Evolutionary conservation across 768 basidiomycete species (phyloP), one percentile per base, ranked within the genome.

Genomic region (Boletus sp.): DNA sequence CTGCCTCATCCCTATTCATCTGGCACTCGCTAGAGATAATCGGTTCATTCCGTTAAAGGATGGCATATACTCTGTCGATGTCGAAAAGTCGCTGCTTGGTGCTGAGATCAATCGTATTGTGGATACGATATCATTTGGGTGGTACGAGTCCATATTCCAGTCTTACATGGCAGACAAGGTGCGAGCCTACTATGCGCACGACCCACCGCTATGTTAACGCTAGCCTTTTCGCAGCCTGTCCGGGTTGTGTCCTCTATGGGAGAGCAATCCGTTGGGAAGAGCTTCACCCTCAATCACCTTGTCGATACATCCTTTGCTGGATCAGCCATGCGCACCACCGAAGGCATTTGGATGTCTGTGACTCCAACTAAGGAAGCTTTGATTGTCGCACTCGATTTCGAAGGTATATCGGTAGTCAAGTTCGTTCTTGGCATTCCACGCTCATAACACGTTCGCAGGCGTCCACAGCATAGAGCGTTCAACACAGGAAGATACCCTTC

Each of bases 211-310:
- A 4, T 42, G 11, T 33, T 51, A 1, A 53, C 40, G 37, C 46
- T 59, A 1, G 0, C 11, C 4, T 29, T 40, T 54, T 50, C 20
- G 14, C 52, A 85, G 81, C 81, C 82, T 10, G 85, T 86, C 15
- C 81, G 79, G 51, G 84, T 85, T 4, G 83, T 86, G 2, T 85
- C 85, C 0, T 86, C 84, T 1, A 86, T 86, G 84, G 84, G 83
- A 6, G 84, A 85, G 62, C 85, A 85, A 66, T 85, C 83, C 0
- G 83, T 86, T 1, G 85, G 84, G 6, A 86, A 86, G 59, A 81
- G 79, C 41, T 86, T 77, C 52, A 65, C 79, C 0, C 68, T 85
- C 24, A 84, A 86, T 55, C 85, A 86, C 57, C 71, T 86, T n/a
- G 77, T 77, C 1, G 84, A 86, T 58, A 83, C 83, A 0, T 85